Percentiles rank a stretch among this genome's conserved stretches.
Evolutionary conservation across 2,329 filamentous ascomycete genomes (phyloP).

Genomic region (Aureobasidium namibiae): DNA sequence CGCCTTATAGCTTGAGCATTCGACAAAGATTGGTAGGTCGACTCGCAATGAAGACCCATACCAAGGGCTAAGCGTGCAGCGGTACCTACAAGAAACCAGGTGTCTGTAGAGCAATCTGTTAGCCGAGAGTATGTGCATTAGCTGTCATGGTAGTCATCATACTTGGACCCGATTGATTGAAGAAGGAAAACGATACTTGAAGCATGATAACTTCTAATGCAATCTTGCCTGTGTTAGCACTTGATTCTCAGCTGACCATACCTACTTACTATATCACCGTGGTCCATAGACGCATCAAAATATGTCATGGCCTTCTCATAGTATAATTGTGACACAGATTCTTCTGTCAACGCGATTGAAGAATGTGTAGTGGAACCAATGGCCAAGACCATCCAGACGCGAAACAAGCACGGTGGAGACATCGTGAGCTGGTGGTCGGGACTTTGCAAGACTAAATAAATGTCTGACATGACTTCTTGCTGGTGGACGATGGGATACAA

Average conservation of each 20-base stretch:
- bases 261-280: constrained; percentile 17
- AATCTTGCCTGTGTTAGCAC: constrained; percentile 17
- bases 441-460: constrained; percentile 21
- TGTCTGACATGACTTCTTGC: constrained; percentile 27
- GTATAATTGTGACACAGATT: constrained; percentile 31
- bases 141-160: not conserved
- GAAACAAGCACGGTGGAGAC: constrained; percentile 29
- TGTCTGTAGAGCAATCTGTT: constrained; percentile 20
- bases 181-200: constrained; percentile 42
- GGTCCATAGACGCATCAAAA: constrained; percentile 25
- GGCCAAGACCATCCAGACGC: constrained; percentile 43
- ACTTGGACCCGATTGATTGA: constrained; percentile 39
- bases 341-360: constrained; percentile 36
- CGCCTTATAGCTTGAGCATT: constrained; percentile 24
- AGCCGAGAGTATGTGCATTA: not conserved
- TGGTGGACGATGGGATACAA: constrained; percentile 37
- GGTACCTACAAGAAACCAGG: constrained; percentile 40
- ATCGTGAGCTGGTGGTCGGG: not conserved
- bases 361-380: constrained; percentile 40
- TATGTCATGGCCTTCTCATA: constrained; percentile 39
- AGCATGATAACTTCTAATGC: constrained; percentile 38
- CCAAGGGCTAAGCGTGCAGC: constrained; percentile 38
- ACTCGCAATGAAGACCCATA: constrained; percentile 31
- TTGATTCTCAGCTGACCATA: no score
- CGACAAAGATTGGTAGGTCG: constrained; percentile 23